These are phyloP conservation scores for Phaffomyces antillensis DNA, from an alignment of 805 yeast genomes.

Conservation along the genomic window DNA sequence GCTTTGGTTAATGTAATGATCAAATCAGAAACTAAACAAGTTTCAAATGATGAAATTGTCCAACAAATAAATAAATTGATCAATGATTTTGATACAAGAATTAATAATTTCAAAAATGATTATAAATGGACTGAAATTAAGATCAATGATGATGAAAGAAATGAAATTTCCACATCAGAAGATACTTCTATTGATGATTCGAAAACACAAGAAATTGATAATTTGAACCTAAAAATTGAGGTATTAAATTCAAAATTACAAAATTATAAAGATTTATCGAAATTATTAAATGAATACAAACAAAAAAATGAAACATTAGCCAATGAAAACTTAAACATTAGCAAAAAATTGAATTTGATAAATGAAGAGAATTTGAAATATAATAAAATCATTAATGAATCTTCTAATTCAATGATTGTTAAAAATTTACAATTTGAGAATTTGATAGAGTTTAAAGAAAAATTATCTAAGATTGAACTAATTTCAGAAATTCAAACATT, in stretches of 20 bases:
- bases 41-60: neutral
- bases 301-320: conserved; percentile 14
- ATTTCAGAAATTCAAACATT: conserved; percentile 39
- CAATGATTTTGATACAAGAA: neutral
- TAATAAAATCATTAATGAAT: conserved; percentile 2
- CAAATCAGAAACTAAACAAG: no score
- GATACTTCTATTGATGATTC: neutral
- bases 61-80: neutral
- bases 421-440: conserved; percentile 27
- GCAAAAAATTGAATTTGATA: conserved; percentile 10
- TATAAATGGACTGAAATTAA: neutral
- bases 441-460: conserved; percentile 28
- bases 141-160: neutral
- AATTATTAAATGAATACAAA: conserved; percentile 19
- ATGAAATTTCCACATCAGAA: conserved; percentile 7
- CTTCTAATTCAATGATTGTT: conserved; percentile 19
- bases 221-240: conserved; percentile 37
- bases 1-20: no score
- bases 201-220: conserved; percentile 26
- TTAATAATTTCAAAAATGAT: neutral
- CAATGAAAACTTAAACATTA: conserved; percentile 11
- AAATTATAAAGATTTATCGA: conserved; percentile 26
- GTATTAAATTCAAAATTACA: conserved; percentile 38
- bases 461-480: conserved; percentile 29
- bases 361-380: conserved; percentile 16